Percentiles rank a stretch among this genome's conserved stretches.
Evolutionary conservation across 139 green algal species (phyloP).

Genomic region (Micractinium sp.): DNA sequence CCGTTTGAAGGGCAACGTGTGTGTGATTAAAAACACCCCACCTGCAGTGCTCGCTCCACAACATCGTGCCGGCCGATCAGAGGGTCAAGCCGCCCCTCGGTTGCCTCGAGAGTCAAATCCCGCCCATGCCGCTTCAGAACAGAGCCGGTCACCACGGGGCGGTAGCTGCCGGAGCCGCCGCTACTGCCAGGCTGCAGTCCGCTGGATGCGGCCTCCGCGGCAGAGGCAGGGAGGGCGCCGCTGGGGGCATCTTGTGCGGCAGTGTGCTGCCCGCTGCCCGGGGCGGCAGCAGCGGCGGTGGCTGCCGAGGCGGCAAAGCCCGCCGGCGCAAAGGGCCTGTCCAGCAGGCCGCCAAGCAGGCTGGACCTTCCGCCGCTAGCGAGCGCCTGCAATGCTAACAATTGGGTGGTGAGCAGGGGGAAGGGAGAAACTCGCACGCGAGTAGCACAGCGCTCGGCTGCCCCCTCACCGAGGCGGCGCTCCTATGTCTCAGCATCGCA

Average conservation of each 20-base stretch:
- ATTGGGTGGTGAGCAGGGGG: no score
- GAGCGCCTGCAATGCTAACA: no score
- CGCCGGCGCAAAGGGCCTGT: neutral
- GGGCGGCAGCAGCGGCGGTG: neutral
- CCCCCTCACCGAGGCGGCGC: no score
- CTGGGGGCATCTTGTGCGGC: neutral
- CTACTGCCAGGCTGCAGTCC: neutral
- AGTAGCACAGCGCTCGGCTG: no score
- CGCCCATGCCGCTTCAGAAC: slow-evolving; percentile 67
- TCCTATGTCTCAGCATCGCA: no score
- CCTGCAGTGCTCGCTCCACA: slow-evolving; percentile 65
- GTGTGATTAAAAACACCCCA: no score
- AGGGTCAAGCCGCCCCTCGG: slow-evolving; percentile 71
- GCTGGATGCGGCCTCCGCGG: neutral
- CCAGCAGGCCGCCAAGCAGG: neutral
- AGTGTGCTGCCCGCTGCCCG: neutral
- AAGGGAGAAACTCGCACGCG: no score
- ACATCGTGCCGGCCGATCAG: slow-evolving; percentile 71
- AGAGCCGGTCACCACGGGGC: slow-evolving; percentile 14
- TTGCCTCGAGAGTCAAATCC: slow-evolving; percentile 72
- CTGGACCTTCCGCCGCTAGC: no score
- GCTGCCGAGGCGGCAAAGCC: neutral
- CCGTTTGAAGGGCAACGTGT: no score
- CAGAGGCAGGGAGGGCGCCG: neutral
- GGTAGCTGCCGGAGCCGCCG: neutral